Percentiles rank a stretch among this genome's conserved stretches.
These are phyloP conservation scores for Drosera spatulata DNA, from an alignment of 179 eudicot genomes.

Conservation along the genomic window DNA sequence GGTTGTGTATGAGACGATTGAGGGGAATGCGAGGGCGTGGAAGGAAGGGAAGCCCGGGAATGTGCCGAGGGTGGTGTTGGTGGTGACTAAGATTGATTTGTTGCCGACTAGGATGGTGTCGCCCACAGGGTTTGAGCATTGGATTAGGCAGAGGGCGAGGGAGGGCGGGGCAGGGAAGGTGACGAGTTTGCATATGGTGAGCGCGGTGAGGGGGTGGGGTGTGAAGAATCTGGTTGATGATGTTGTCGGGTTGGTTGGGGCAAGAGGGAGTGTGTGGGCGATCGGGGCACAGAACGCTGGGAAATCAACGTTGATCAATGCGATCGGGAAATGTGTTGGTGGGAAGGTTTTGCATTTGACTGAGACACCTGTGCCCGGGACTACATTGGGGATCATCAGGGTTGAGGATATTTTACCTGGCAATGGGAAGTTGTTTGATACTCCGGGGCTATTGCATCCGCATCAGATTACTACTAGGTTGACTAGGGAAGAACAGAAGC, in stretches of 20 bases:
- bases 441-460: conserved; percentile 16
- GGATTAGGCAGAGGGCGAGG: conserved; percentile 85
- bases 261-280: conserved; percentile 91
- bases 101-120: conserved; percentile 46
- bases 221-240: conserved; percentile 76
- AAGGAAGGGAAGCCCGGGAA: conserved; percentile 91
- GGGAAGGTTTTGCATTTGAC: conserved; percentile 54
- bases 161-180: conserved; percentile 72
- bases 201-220: conserved; percentile 84
- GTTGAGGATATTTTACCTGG: conserved; percentile 81
- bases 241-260: conserved; percentile 62
- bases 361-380: conserved; percentile 93
- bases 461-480: conserved; percentile 76
- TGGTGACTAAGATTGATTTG: conserved; percentile 83
- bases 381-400: conserved; percentile 84
- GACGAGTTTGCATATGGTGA: conserved; percentile 83
- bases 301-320: conserved; percentile 86
- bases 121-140: conserved; percentile 76
- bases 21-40: conserved; percentile 59
- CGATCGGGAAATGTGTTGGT: conserved; percentile 59
- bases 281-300: conserved; percentile 97
- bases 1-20: conserved; percentile 56
- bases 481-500: conserved; percentile 84
- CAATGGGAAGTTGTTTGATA: conserved; percentile 82
- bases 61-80: conserved; percentile 75